phyloP scores from a whole-genome alignment of 495 filamentous ascomycete genomes.

The Aspergillus heteromorphus region DNA sequence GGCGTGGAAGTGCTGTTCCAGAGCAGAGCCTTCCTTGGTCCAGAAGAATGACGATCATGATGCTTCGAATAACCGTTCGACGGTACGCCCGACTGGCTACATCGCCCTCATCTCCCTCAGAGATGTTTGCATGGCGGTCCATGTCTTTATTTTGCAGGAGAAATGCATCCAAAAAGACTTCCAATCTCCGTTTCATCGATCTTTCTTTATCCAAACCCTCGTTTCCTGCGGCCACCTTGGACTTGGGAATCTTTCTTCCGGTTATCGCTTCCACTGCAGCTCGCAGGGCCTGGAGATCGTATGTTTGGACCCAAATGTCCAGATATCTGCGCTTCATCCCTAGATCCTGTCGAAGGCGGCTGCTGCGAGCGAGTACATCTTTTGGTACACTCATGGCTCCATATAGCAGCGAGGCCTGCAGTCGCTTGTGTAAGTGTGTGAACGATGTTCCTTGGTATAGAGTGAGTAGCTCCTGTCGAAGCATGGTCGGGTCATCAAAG shows the following conservation, averaged over 20 bases:
- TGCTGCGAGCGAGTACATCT: conserved; percentile 38
- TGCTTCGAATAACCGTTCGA: conserved; percentile 52
- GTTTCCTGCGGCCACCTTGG: conserved; percentile 2
- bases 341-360: conserved; percentile 51
- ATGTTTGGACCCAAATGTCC: conserved; percentile 52
- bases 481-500: conserved; percentile 23
- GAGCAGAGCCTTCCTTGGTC: conserved; percentile 41
- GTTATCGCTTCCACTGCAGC: conserved; percentile 56
- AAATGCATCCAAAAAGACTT: conserved; percentile 52
- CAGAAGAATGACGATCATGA: conserved; percentile 57
- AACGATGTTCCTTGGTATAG: conserved; percentile 53
- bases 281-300: conserved; percentile 45
- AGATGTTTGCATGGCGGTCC: conserved; percentile 6
- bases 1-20: conserved; percentile 25
- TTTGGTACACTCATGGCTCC: conserved; percentile 56
- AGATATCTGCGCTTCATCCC: conserved; percentile 55
- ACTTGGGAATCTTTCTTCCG: conserved; percentile 45
- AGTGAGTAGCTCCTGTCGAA: conserved; percentile 41
- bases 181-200: conserved; percentile 38
- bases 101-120: conserved; percentile 30
- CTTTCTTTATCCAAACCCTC: conserved; percentile 8
- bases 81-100: conserved; percentile 43
- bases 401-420: conserved; percentile 60
- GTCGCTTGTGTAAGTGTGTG: conserved; percentile 49
- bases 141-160: conserved; percentile 56